Evolutionary conservation across 371 early-diverging fungal genomes (phyloP).

Genomic region (Apophysomyces variabilis): DNA sequence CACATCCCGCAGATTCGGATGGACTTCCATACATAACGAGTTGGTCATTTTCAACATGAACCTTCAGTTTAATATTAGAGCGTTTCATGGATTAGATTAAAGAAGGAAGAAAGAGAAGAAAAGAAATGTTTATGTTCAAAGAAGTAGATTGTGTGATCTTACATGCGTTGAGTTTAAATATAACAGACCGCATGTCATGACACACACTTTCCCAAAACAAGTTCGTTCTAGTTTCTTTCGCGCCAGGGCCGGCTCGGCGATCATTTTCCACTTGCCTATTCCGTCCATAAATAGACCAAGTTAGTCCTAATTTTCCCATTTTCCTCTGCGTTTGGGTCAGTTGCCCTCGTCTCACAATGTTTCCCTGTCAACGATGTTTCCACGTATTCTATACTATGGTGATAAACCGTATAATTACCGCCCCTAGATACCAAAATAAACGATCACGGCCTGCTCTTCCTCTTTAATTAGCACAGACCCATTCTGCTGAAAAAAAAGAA

Average conservation of each 20-base stretch:
- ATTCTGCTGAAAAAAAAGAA: too few species aligned
- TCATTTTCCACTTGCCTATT: background rate
- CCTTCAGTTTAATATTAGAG: conserved; percentile 21
- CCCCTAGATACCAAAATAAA: too few species aligned
- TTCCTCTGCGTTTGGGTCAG: too few species aligned
- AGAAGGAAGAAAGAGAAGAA: background rate
- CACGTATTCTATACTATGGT: too few species aligned
- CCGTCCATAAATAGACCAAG: background rate
- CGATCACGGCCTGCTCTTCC: too few species aligned
- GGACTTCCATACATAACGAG: conserved; percentile 45
- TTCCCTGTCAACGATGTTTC: too few species aligned
- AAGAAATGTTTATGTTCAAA: too few species aligned
- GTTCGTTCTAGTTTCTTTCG: background rate
- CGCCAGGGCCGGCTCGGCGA: conserved; percentile 8
- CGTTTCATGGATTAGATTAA: background rate
- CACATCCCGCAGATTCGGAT: conserved; percentile 49
- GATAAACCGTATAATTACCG: too few species aligned
- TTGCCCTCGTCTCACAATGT: too few species aligned
- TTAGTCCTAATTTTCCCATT: too few species aligned
- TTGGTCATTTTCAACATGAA: conserved; percentile 44
- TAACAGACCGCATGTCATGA: background rate
- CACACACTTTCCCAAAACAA: background rate
- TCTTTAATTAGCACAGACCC: too few species aligned
- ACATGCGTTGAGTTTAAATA: conserved; percentile 7
- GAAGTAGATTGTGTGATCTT: background rate